A percentile compares a stretch with the other conserved stretches of the same genome.
phyloP scores from a whole-genome alignment of 139 green algal genomes.

The Yamagishiella unicocca region DNA sequence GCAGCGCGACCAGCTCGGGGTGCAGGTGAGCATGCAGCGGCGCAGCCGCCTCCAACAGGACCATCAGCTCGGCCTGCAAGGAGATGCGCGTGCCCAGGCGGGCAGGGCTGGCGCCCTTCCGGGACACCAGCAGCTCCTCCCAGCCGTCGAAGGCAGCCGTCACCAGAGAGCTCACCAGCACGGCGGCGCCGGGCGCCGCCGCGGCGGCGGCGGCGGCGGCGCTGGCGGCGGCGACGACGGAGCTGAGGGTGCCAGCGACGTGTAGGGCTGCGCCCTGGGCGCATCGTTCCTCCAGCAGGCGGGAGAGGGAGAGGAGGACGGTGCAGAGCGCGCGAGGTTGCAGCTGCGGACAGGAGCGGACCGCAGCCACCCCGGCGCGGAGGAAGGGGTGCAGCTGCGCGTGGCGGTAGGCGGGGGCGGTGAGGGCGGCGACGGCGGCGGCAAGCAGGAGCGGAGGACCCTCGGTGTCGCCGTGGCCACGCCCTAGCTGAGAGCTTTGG shows the following conservation, averaged over 20 bases:
- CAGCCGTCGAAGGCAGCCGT: not conserved
- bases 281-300: not conserved
- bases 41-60: not conserved
- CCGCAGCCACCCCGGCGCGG: not conserved
- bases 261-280: not conserved
- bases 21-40: not conserved
- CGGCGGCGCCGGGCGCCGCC: no score
- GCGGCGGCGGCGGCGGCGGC: not conserved
- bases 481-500: no score
- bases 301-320: not conserved
- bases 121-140: not conserved
- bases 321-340: not conserved
- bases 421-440: not conserved
- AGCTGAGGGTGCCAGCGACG: not conserved
- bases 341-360: not conserved
- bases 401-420: not conserved
- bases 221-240: not conserved
- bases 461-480: not conserved
- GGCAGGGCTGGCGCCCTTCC: not conserved
- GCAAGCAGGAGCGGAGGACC: not conserved
- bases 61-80: not conserved
- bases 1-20: constrained; percentile 4
- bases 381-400: not conserved
- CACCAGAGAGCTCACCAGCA: not conserved
- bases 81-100: not conserved